A percentile compares a stretch with the other conserved stretches of the same genome.
phyloP scores from a whole-genome alignment of 129 eudicot genomes.

The Saposhnikovia divaricata region DNA sequence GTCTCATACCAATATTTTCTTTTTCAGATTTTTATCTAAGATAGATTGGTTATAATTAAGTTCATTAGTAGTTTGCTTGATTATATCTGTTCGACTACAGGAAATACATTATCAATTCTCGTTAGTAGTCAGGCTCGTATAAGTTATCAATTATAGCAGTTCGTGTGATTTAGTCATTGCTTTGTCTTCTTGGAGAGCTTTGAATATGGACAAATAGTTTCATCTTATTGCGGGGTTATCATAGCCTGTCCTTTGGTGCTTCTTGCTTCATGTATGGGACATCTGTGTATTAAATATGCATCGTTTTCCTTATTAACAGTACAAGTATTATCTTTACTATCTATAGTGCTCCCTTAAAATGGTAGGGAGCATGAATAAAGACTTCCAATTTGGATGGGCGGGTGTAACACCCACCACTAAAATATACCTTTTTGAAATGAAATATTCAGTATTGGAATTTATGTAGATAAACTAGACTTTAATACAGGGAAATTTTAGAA shows the following conservation, averaged over 20 bases:
- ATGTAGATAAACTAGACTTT: too few species aligned
- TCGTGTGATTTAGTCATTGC: too few species aligned
- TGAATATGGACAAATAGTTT: background rate
- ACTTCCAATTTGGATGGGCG: slow-evolving; percentile 7
- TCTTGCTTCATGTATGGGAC: background rate
- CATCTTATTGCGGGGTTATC: slow-evolving; percentile 10
- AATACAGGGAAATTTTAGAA: too few species aligned
- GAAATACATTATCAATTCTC: too few species aligned
- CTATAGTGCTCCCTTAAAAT: background rate
- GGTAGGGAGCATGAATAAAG: slow-evolving; percentile 7
- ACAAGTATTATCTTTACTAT: background rate
- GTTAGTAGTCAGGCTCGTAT: too few species aligned
- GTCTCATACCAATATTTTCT: background rate
- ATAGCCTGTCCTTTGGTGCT: slow-evolving; percentile 5
- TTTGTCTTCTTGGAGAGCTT: too few species aligned
- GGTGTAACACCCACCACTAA: too few species aligned
- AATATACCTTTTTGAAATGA: too few species aligned
- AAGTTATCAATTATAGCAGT: too few species aligned
- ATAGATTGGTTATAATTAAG: background rate
- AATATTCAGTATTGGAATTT: too few species aligned
- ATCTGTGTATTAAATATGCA: background rate
- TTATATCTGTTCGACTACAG: too few species aligned
- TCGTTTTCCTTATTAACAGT: background rate
- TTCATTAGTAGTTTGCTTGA: too few species aligned
- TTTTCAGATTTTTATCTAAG: background rate